These are phyloP conservation scores for Pichia heedii DNA, from an alignment of 805 yeast genomes.

Conservation along the genomic window DNA sequence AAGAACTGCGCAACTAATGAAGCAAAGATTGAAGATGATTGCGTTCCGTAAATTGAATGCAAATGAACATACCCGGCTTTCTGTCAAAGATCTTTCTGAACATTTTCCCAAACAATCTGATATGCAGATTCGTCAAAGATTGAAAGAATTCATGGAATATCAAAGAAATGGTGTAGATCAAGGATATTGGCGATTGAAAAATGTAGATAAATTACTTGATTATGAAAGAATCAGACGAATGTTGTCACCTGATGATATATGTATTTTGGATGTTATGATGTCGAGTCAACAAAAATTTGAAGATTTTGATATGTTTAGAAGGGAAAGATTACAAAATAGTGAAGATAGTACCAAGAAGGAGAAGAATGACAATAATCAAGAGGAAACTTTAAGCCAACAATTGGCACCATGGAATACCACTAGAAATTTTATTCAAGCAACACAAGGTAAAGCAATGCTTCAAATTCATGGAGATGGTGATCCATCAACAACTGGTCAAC, in stretches of 20 bases:
- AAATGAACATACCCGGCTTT: constrained; percentile 60
- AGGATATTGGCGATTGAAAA: constrained; percentile 86
- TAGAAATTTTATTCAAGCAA: constrained; percentile 82
- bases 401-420: constrained; percentile 93
- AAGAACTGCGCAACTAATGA: constrained; percentile 86
- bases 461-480: constrained; percentile 94
- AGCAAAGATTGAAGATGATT: constrained; percentile 86
- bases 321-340: constrained; percentile 27
- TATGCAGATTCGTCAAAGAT: constrained; percentile 91
- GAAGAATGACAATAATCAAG: constrained; percentile 34
- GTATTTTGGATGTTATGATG: constrained; percentile 84
- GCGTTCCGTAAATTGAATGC: constrained; percentile 80
- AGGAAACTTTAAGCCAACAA: constrained; percentile 69
- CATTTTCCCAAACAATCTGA: constrained; percentile 97
- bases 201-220: constrained; percentile 56
- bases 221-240: constrained; percentile 72
- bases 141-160: constrained; percentile 96
- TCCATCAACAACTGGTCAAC: constrained; percentile 85
- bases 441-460: constrained; percentile 95
- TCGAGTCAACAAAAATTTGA: constrained; percentile 84
- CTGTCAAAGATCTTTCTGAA: constrained; percentile 78
- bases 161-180: constrained; percentile 92
- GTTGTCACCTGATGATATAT: constrained; percentile 87
- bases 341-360: constrained; percentile 17
- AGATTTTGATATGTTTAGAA: constrained; percentile 55